Base-by-base conservation (phyloP, 805 yeast species). In the Kazachstania psychrophila region DNA sequence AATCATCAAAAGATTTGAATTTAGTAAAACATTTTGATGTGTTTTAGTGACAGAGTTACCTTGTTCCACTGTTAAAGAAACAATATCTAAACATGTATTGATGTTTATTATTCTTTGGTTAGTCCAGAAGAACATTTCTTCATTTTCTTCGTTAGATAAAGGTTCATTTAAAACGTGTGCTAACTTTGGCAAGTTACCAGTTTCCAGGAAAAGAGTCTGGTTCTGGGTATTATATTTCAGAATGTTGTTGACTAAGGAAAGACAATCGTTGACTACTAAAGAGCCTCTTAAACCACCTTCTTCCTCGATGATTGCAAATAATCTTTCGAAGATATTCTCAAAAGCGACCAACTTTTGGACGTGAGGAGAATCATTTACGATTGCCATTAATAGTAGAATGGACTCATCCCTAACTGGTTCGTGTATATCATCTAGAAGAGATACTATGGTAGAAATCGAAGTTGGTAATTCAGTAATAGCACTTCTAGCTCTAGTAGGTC, bases 301-400 rank as follows among this genome's bases (percentile, higher is more conserved):
- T 44, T 77, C 82, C 12, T 75, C 77, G 17, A 89, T 77, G 11
- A 92, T 80, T n/a, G 65, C 68, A 50, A 89, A 88, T 10, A 87
- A 60, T 42, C 70, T 75, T 43, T 86, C 96, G 52, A 92, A 88
- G 0, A 94, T 80, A 47, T 85, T 88, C 55, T 92, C 96, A 54
- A 92, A 92, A 0, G 95, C 98, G 8, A 94, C 94, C 14, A 92
- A 64, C 51, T 87, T 88, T 56, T 92, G 98, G 23, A 89, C 77
- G 56, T 85, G 89, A 41, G 78, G 75, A 49, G 86, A 84, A 41
- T 83, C 80, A 47, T 79, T 78, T 10, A 78, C 94, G 3, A 92
- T 68, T 9, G 87, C 79, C 78, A 82, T 79, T 34, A 94, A 64
- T n/a, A 94, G 64, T 35, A 89, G 60, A 25, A 89, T 78, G 3